Evolutionary conservation across 2,329 filamentous ascomycete species (phyloP).

Genomic region (Colletotrichum sublineola): DNA sequence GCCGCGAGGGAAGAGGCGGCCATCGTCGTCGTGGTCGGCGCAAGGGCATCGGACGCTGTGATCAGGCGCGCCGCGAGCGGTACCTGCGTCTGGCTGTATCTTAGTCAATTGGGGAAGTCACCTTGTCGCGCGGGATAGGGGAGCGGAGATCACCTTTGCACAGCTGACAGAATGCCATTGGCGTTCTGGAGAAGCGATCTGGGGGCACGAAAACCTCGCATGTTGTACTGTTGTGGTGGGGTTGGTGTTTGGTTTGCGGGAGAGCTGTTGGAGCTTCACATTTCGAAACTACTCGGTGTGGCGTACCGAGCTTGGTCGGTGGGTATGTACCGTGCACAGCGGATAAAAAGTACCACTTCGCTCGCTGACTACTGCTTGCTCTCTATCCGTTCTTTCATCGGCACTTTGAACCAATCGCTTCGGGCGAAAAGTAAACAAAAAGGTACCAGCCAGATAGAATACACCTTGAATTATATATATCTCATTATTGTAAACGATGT

Average conservation of each 20-base stretch:
- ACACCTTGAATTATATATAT: background rate
- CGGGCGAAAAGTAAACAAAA: background rate
- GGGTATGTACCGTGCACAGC: background rate
- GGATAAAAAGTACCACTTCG: background rate
- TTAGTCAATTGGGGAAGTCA: background rate
- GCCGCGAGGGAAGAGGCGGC: background rate
- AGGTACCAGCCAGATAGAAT: background rate
- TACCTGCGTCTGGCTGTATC: slow-evolving; percentile 25
- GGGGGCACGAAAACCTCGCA: slow-evolving; percentile 17
- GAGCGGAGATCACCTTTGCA: slow-evolving; percentile 7
- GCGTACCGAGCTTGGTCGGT: background rate
- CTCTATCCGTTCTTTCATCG: background rate
- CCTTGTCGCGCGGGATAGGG: background rate
- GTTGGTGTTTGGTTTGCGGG: background rate
- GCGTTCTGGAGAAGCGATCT: slow-evolving; percentile 23
- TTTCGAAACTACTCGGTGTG: slow-evolving; percentile 12
- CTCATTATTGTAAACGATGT: background rate
- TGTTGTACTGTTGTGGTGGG: background rate
- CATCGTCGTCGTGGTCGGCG: background rate
- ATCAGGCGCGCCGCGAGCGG: slow-evolving; percentile 30
- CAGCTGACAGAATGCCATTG: slow-evolving; percentile 37
- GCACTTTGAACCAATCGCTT: background rate
- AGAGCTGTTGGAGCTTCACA: background rate
- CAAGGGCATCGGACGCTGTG: slow-evolving; percentile 6
- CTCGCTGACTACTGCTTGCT: background rate